phyloP scores from a whole-genome alignment of 768 basidiomycete species.

The Tubosaeta sp. region DNA sequence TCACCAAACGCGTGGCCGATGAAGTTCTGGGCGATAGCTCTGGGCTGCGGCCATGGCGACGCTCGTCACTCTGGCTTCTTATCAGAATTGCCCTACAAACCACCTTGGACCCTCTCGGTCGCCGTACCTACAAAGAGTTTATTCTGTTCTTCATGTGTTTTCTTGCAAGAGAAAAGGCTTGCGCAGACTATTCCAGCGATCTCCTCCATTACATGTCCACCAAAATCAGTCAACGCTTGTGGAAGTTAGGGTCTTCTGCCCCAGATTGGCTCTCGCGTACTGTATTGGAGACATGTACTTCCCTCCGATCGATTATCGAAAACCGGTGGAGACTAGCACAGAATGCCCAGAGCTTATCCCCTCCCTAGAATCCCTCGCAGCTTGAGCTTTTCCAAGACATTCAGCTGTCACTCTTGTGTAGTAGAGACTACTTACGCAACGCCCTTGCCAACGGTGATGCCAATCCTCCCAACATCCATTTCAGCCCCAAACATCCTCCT shows the following conservation, averaged over 20 bases:
- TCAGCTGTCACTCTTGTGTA: slow-evolving; percentile 29
- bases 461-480: slow-evolving; percentile 4
- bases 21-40: not conserved
- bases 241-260: not conserved
- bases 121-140: slow-evolving; percentile 44
- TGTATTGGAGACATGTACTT: slow-evolving; percentile 23
- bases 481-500: not conserved
- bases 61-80: slow-evolving; percentile 34
- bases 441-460: slow-evolving; percentile 1
- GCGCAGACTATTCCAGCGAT: slow-evolving; percentile 17
- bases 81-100: slow-evolving; percentile 25
- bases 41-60: slow-evolving; percentile 27
- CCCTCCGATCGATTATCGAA: slow-evolving; percentile 21
- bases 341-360: slow-evolving; percentile 17
- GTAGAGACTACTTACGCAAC: slow-evolving; percentile 26
- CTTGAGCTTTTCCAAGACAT: slow-evolving; percentile 31
- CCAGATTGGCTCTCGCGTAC: not conserved
- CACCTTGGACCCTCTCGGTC: slow-evolving; percentile 12
- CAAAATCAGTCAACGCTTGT: not conserved
- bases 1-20: not conserved
- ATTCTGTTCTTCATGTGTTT: slow-evolving; percentile 37
- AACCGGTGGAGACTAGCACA: slow-evolving; percentile 33
- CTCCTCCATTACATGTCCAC: slow-evolving; percentile 16
- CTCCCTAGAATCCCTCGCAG: slow-evolving; percentile 25
- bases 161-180: slow-evolving; percentile 19